Evolutionary conservation across 73 alveolate species (phyloP).

Genomic region (Paramecium sexaurelia): DNA sequence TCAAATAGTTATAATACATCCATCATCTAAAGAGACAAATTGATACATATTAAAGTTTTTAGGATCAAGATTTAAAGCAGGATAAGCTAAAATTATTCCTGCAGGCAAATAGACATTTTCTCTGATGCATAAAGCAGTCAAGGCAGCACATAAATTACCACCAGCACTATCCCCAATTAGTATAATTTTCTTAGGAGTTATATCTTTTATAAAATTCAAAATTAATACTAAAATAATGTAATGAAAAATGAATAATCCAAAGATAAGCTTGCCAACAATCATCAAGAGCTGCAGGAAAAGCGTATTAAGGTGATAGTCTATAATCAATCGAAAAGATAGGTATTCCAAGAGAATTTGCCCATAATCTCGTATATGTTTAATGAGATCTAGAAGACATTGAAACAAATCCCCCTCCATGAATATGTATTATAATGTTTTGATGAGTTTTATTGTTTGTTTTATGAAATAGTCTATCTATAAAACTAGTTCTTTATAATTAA

Average conservation of each 20-base stretch:
- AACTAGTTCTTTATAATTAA: neutral
- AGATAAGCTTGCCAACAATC: conserved; percentile 91
- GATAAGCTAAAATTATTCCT: conserved; percentile 53
- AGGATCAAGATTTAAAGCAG: conserved; percentile 44
- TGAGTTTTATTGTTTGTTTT: neutral
- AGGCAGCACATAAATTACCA: conserved; percentile 77
- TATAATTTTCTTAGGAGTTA: conserved; percentile 69
- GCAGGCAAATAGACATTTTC: conserved; percentile 21
- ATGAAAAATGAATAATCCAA: conserved; percentile 75
- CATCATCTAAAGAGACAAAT: conserved; percentile 83
- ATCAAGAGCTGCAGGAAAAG: conserved; percentile 89
- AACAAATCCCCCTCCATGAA: conserved; percentile 98
- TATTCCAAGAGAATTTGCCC: neutral
- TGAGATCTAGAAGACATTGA: conserved; percentile 91
- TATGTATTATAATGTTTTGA: conserved; percentile 76
- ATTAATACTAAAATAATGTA: neutral
- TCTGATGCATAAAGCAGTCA: conserved; percentile 67
- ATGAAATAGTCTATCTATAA: neutral
- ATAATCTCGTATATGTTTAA: conserved; percentile 52
- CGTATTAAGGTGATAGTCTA: conserved; percentile 86
- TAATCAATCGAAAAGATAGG: conserved; percentile 83
- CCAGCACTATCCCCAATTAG: conserved; percentile 87
- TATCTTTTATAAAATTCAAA: neutral
- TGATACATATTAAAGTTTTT: conserved; percentile 71
- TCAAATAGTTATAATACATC: conserved; percentile 64